These are phyloP conservation scores for Mucor velutinosus DNA, from an alignment of 371 early-diverging fungal species.

Conservation along the genomic window DNA sequence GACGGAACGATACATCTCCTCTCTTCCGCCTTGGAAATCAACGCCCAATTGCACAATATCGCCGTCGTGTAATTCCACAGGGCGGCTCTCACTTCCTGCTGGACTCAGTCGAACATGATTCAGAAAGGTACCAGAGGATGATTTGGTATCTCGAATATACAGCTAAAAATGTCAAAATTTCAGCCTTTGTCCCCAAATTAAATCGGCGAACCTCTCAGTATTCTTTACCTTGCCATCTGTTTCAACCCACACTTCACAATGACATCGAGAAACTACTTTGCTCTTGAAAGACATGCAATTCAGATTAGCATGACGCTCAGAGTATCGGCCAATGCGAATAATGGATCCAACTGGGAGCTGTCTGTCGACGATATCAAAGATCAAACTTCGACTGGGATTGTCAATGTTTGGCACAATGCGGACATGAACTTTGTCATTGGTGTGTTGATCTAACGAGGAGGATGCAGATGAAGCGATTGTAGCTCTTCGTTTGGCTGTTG, in stretches of 20 bases:
- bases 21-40: conserved; percentile 91
- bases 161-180: conserved; percentile 8
- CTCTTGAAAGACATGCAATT: conserved; percentile 86
- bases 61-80: conserved; percentile 85
- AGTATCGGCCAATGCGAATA: conserved; percentile 81
- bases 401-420: conserved; percentile 82
- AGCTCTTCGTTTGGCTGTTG: not conserved
- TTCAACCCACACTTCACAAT: conserved; percentile 92
- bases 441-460: not conserved
- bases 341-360: conserved; percentile 71
- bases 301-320: conserved; percentile 64
- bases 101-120: conserved; percentile 92
- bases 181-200: not conserved
- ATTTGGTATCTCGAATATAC: conserved; percentile 74
- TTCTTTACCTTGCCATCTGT: conserved; percentile 68
- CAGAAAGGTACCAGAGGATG: conserved; percentile 95
- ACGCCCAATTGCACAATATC: conserved; percentile 94
- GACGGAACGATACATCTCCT: conserved; percentile 75
- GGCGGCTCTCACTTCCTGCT: conserved; percentile 82
- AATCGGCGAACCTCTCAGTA: not conserved
- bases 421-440: conserved; percentile 51
- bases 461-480: conserved; percentile 2
- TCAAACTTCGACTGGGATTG: conserved; percentile 68
- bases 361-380: conserved; percentile 85
- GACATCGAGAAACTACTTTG: conserved; percentile 92